Evolutionary conservation across 1,284 basidiomycete species (phyloP).

Genomic region (Ganoderma meredithae): DNA sequence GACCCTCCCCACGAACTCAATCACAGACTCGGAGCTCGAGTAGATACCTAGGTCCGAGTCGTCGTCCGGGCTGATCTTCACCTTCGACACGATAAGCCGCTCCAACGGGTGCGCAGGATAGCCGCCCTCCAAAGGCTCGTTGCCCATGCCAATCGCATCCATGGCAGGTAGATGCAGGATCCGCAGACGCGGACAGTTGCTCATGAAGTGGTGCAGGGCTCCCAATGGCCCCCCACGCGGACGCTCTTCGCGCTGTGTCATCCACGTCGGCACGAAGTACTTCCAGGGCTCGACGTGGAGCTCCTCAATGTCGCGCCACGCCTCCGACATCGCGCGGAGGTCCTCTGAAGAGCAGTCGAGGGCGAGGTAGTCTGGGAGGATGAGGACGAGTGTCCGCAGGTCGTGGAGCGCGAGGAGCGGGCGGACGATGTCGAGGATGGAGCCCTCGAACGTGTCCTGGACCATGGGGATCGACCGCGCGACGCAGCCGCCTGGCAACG

Average conservation of each 20-base stretch:
- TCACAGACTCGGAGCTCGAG: background rate
- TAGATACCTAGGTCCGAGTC: background rate
- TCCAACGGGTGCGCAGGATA: background rate
- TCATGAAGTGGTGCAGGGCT: too few species aligned
- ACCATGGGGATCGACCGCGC: background rate
- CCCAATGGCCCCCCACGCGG: too few species aligned
- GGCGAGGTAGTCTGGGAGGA: background rate
- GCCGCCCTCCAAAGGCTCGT: background rate
- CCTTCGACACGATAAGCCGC: background rate
- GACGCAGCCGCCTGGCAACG: background rate
- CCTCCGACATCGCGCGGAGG: background rate
- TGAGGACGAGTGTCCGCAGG: background rate
- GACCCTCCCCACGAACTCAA: background rate
- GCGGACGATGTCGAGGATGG: too few species aligned
- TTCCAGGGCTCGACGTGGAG: background rate
- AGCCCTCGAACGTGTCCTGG: background rate
- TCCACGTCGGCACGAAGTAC: background rate
- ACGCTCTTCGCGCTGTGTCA: background rate
- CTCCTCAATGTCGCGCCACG: background rate
- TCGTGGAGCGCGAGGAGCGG: background rate
- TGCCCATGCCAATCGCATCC: background rate
- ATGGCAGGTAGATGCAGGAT: background rate
- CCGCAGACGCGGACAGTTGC: background rate
- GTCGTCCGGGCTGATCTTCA: background rate
- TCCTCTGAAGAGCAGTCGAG: background rate